These are phyloP conservation scores for Boletus vinaceobasis DNA, from an alignment of 768 basidiomycete genomes.

Conservation along the genomic window DNA sequence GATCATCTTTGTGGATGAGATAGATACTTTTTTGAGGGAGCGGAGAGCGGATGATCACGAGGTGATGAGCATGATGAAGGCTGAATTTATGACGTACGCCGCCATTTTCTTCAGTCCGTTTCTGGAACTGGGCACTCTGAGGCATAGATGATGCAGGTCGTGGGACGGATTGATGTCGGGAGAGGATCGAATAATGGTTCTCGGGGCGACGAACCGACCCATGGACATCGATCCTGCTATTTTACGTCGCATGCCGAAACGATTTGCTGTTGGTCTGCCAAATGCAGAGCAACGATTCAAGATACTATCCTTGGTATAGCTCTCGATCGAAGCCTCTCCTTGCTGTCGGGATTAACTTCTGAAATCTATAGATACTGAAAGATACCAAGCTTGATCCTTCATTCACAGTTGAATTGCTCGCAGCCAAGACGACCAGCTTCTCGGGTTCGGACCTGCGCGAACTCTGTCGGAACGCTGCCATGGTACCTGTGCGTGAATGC, in stretches of 20 bases:
- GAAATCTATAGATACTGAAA: slow-evolving; percentile 66
- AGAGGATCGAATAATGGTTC: slow-evolving; percentile 78
- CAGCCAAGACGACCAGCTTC: slow-evolving; percentile 63
- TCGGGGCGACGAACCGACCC: slow-evolving; percentile 95
- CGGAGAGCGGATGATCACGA: slow-evolving; percentile 90
- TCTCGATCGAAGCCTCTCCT: background rate
- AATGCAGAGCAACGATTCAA: slow-evolving; percentile 73
- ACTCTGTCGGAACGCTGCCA: slow-evolving; percentile 88
- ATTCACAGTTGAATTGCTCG: slow-evolving; percentile 63
- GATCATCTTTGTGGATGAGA: slow-evolving; percentile 99
- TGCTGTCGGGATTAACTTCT: background rate
- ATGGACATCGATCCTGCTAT: slow-evolving; percentile 88
- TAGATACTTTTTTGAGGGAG: slow-evolving; percentile 92
- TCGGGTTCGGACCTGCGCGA: slow-evolving; percentile 93
- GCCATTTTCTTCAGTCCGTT: background rate
- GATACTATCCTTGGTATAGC: slow-evolving; percentile 73
- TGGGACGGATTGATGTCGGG: slow-evolving; percentile 94
- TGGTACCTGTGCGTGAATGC: slow-evolving; percentile 86
- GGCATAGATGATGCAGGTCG: slow-evolving; percentile 43
- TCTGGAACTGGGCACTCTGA: background rate
- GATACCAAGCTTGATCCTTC: slow-evolving; percentile 63
- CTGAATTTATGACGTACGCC: slow-evolving; percentile 87
- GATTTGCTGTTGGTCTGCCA: slow-evolving; percentile 83
- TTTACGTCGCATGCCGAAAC: slow-evolving; percentile 96
- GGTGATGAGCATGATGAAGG: slow-evolving; percentile 98